Conservation (phyloP, 768 basidiomycete species). For the Chiua virens region DNA sequence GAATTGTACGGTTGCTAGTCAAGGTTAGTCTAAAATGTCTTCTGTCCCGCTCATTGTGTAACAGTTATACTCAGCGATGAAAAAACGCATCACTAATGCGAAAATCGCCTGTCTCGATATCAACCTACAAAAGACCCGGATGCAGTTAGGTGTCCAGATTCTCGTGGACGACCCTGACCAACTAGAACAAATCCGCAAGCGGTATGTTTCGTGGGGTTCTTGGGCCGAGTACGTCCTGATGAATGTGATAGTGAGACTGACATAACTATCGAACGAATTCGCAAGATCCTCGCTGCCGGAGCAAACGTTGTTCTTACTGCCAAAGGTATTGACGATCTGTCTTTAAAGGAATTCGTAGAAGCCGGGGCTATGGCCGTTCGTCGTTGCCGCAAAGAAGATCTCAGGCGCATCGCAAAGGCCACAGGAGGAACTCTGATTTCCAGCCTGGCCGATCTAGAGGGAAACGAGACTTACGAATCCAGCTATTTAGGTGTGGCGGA, state of each 20-base stretch:
- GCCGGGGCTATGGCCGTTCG: constrained; percentile 99
- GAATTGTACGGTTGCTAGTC: constrained; percentile 98
- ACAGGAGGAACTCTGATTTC: constrained; percentile 93
- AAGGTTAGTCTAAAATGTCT: constrained; percentile 59
- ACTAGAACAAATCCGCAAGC: constrained; percentile 91
- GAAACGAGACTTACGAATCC: constrained; percentile 96
- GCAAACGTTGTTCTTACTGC: constrained; percentile 97
- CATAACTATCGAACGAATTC: constrained; percentile 92
- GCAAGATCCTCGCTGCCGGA: constrained; percentile 93
- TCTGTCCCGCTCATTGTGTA: neutral
- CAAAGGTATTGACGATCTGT: constrained; percentile 98
- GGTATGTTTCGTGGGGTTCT: constrained; percentile 46
- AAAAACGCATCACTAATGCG: constrained; percentile 86
- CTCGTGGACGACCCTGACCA: constrained; percentile 96
- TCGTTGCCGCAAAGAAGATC: constrained; percentile 95
- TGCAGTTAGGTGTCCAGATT: constrained; percentile 98
- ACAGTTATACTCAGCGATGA: constrained; percentile 73
- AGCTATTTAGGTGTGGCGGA: constrained; percentile 90
- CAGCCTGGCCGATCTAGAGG: constrained; percentile 92
- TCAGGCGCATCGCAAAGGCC: constrained; percentile 94
- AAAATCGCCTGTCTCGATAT: constrained; percentile 99
- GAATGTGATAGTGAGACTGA: constrained; percentile 78
- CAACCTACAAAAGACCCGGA: constrained; percentile 92
- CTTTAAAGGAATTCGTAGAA: constrained; percentile 98
- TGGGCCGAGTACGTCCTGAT: constrained; percentile 9